These are phyloP conservation scores for Forsythia viridissima DNA, from an alignment of 257 asterid genomes.

Conservation along the genomic window DNA sequence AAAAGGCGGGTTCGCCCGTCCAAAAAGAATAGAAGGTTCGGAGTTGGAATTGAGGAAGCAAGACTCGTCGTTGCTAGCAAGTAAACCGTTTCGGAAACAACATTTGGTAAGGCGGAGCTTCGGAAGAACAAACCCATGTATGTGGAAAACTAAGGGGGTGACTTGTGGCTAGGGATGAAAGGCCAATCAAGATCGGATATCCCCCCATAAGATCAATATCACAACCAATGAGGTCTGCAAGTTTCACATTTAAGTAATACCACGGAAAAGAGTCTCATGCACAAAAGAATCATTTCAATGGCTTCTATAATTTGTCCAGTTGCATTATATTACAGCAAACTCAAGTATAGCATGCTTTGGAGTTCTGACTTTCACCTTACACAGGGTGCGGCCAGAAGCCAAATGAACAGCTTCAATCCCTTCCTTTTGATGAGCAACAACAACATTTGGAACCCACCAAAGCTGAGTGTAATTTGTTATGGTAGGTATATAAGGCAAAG, in stretches of 20 bases:
- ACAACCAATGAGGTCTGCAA: no score
- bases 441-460: conserved; percentile 99
- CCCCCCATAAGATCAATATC: no score
- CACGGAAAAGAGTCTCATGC: conserved; percentile 10
- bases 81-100: no score
- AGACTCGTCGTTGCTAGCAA: no score
- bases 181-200: no score
- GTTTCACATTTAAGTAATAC: neutral
- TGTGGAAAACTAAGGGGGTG: no score
- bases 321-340: conserved; percentile 11
- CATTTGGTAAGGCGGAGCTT: no score
- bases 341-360: conserved; percentile 16
- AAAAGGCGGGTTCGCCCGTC: no score
- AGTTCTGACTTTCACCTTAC: conserved; percentile 62
- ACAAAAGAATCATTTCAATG: conserved; percentile 21
- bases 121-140: no score
- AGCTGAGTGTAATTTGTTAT: conserved; percentile 91
- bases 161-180: no score
- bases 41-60: no score
- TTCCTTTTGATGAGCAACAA: conserved; percentile 93
- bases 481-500: conserved; percentile 74
- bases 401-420: conserved; percentile 97
- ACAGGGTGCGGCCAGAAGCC: conserved; percentile 92
- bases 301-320: neutral
- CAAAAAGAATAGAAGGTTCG: no score